Percentiles rank a stretch among this genome's conserved stretches.
phyloP scores from a whole-genome alignment of 2,329 filamentous ascomycete genomes.

The Fusarium nelsonii region DNA sequence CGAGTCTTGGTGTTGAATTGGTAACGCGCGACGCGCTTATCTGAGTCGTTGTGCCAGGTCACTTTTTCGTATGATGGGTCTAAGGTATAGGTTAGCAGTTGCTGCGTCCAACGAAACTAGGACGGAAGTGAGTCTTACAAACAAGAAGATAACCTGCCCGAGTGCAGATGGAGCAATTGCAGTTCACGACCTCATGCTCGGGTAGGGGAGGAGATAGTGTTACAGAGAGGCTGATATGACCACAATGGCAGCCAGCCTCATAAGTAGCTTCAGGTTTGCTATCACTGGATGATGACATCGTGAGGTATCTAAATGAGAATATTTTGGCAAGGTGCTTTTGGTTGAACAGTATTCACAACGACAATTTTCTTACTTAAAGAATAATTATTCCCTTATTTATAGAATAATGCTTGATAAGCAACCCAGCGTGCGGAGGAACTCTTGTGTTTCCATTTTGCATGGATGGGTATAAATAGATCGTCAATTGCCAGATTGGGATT shows the following conservation, averaged over 20 bases:
- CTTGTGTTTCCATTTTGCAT: background rate
- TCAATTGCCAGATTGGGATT: slow-evolving; percentile 28
- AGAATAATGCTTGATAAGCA: background rate
- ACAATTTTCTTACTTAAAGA: background rate
- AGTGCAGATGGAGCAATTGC: slow-evolving; percentile 66
- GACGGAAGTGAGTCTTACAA: slow-evolving; percentile 48
- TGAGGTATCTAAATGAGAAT: background rate
- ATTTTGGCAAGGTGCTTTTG: too few relatives aligned
- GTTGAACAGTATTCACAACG: background rate
- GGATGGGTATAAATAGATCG: slow-evolving; percentile 15
- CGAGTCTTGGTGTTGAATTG: slow-evolving; percentile 61
- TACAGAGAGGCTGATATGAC: slow-evolving; percentile 61
- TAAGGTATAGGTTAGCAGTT: slow-evolving; percentile 31
- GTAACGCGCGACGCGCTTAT: slow-evolving; percentile 43
- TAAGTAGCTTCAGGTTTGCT: slow-evolving; percentile 55
- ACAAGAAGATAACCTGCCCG: slow-evolving; percentile 65
- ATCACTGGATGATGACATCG: slow-evolving; percentile 31
- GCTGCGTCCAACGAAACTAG: rapidly evolving
- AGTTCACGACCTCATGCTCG: slow-evolving; percentile 60
- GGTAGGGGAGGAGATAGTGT: slow-evolving; percentile 63
- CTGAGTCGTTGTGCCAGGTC: slow-evolving; percentile 58
- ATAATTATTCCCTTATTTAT: background rate
- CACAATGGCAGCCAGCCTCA: slow-evolving; percentile 66
- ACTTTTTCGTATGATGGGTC: slow-evolving; percentile 57
- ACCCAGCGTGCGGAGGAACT: slow-evolving; percentile 1